Base-by-base conservation (phyloP, 768 basidiomycete genomes). In the Lactarius hatsudake region DNA sequence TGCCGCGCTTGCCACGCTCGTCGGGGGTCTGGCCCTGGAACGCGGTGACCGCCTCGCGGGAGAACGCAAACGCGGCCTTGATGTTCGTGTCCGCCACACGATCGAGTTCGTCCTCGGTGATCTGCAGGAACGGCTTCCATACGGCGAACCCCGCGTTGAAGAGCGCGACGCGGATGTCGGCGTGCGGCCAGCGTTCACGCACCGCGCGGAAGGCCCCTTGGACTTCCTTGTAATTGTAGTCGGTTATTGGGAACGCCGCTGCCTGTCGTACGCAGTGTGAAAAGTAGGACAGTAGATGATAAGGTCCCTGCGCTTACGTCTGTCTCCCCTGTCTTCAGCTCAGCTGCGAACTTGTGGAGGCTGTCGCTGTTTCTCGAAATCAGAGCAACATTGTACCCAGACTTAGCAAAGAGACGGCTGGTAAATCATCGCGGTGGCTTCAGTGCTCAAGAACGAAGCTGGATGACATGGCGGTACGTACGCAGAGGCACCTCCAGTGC, bases 401-500 rank as follows among this genome's bases (percentile, higher is more conserved):
- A 72, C 61, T 78, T 75, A 3, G 79, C 74, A 65, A 81, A 81
- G 3, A 77, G 65, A 26, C 78, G 78, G 5, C 80, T 81, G 60
- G 28, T 20, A 32, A 3, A 15, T 1, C 20, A 15, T 1, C 20
- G 45, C 3, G 18, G 42, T 17, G 20, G 42, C 6, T 26, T 61
- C 8, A 61, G 26, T 58, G 12, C 18, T 26, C 5, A 12, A 17
- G 53, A 26, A 6, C 2, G 12, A 9, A 40, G 2, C 38, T 17
- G 48, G 26, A 45, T 36, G 2, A 12, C 23, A 48, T 12, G 53
- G 26, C 13, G 28, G 23, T n/a, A 74, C 79, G 40, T 69, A 81
- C 80, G 80, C 80, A 28, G 79, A 72, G 3, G 79, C 74, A 28
- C 73, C 79, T 28, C 80, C 80, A 36, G 79, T 80, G 30, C 80